Conservation (phyloP, 75 land plant genomes). For the Picea sitchensis region DNA sequence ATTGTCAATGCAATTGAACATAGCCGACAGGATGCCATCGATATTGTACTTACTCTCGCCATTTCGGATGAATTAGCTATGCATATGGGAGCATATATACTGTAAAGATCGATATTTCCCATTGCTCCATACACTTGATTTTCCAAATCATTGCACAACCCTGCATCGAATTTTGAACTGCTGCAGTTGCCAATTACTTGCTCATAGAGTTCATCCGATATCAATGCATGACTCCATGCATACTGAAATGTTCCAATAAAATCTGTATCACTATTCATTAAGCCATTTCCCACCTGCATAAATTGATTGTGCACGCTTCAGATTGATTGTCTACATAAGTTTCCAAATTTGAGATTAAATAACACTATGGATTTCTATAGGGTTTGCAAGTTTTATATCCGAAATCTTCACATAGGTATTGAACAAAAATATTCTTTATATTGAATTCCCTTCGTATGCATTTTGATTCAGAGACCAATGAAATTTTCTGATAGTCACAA, state of each 20-base stretch:
- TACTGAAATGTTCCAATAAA: constrained; percentile 50
- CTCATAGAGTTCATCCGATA: constrained; percentile 42
- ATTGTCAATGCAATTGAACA: too few relatives aligned
- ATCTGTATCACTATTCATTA: constrained; percentile 48
- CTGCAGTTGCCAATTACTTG: constrained; percentile 17
- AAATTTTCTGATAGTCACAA: too few relatives aligned
- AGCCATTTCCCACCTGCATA: constrained; percentile 70
- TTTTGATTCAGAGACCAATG: too few relatives aligned
- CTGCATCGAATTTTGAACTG: not conserved
- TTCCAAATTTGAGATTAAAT: too few relatives aligned
- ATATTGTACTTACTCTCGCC: not conserved
- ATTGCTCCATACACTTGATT: constrained; percentile 1
- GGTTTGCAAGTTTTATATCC: not conserved
- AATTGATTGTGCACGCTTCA: not conserved
- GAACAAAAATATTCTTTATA: too few relatives aligned
- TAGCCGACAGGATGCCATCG: too few relatives aligned
- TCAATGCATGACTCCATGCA: constrained; percentile 60
- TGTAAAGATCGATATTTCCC: constrained; percentile 25
- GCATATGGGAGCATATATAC: constrained; percentile 24
- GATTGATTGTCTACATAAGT: too few relatives aligned
- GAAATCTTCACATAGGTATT: too few relatives aligned
- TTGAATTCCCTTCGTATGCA: too few relatives aligned
- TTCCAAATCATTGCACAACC: not conserved
- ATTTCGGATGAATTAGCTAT: too few relatives aligned
- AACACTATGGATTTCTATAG: not conserved